phyloP scores from a whole-genome alignment of 1,284 basidiomycete genomes.

The Ceratobasidium sp. region DNA sequence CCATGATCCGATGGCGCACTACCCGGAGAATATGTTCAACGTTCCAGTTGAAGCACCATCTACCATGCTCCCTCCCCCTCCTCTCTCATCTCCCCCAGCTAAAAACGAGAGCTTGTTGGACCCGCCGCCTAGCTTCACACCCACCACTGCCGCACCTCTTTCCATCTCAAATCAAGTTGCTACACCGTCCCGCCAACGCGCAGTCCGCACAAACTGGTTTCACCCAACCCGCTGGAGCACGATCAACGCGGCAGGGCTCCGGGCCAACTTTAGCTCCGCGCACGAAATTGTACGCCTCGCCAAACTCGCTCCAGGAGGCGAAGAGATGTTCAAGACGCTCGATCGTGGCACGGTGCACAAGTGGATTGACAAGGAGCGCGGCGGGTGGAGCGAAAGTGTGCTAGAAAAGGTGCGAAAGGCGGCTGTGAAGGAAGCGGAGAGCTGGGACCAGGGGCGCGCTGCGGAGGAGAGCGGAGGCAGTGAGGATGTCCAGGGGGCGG shows the following conservation, averaged over 20 bases:
- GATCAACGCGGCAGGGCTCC: slow-evolving; percentile 39
- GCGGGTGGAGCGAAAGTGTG: slow-evolving; percentile 39
- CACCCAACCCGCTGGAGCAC: slow-evolving; percentile 43
- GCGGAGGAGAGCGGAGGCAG: background rate
- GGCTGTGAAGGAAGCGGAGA: slow-evolving; percentile 41
- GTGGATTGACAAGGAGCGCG: slow-evolving; percentile 44
- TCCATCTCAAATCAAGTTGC: background rate
- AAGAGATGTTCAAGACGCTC: slow-evolving; percentile 41
- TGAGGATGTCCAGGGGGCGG: background rate
- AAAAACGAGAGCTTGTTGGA: background rate
- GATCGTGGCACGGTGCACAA: slow-evolving; percentile 44
- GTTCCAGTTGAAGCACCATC: slow-evolving; percentile 33
- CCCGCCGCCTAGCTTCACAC: slow-evolving; percentile 17
- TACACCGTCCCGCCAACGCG: slow-evolving; percentile 36
- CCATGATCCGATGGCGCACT: slow-evolving; percentile 5
- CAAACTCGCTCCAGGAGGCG: slow-evolving; percentile 42
- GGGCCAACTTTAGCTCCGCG: slow-evolving; percentile 43
- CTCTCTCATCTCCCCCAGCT: slow-evolving; percentile 1
- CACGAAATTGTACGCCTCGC: slow-evolving; percentile 42
- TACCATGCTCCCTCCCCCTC: slow-evolving; percentile 37
- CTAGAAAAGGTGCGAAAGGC: slow-evolving; percentile 44
- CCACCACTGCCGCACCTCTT: background rate
- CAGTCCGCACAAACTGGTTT: slow-evolving; percentile 45
- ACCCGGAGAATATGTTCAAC: slow-evolving; percentile 32
- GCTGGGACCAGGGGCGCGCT: slow-evolving; percentile 25